phyloP scores from a whole-genome alignment of 1,284 basidiomycete species.

The Sporisorium sorghi region DNA sequence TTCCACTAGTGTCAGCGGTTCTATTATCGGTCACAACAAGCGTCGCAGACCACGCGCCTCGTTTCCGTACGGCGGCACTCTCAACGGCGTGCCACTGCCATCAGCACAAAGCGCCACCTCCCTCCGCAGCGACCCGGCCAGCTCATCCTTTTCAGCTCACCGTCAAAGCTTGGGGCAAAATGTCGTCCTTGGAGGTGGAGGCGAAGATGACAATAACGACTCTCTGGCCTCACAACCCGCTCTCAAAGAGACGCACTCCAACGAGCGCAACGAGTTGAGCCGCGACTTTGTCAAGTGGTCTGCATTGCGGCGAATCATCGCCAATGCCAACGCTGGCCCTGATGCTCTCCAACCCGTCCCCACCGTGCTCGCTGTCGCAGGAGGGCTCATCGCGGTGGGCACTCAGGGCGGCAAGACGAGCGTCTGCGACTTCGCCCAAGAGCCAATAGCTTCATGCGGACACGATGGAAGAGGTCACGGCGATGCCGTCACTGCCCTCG shows the following conservation, averaged over 20 bases:
- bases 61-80: constrained; percentile 34
- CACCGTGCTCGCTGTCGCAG: constrained; percentile 80
- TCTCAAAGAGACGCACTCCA: constrained; percentile 34
- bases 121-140: constrained; percentile 32
- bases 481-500: constrained; percentile 85
- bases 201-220: constrained; percentile 1
- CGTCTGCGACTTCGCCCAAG: constrained; percentile 88
- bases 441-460: constrained; percentile 66
- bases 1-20: constrained; percentile 46
- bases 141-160: constrained; percentile 16
- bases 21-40: constrained; percentile 16
- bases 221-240: neutral
- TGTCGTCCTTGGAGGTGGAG: constrained; percentile 17
- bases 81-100: constrained; percentile 20
- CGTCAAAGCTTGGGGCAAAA: neutral
- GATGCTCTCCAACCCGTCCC: constrained; percentile 75
- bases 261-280: constrained; percentile 67
- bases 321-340: constrained; percentile 74
- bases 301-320: constrained; percentile 77
- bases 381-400: constrained; percentile 90
- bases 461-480: constrained; percentile 39
- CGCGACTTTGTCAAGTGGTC: constrained; percentile 83
- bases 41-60: constrained; percentile 32
- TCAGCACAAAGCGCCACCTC: constrained; percentile 28
- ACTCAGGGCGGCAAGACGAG: constrained; percentile 81